Conservation (phyloP, 1,284 basidiomycete species). For the Erythrobasidium hasegawianum region DNA sequence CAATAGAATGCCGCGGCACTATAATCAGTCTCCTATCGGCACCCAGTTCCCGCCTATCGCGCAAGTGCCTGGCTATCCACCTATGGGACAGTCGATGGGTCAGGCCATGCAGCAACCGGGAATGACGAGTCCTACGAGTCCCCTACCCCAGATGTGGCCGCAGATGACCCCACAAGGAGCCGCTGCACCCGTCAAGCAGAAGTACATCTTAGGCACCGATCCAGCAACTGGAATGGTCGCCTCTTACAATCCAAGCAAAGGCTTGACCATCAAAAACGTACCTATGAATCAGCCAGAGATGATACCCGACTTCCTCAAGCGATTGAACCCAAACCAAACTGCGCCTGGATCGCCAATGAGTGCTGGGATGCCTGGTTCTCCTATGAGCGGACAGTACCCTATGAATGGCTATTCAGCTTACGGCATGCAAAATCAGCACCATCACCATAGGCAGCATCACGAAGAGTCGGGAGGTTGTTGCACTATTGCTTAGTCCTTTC, state of each 20-base stretch:
- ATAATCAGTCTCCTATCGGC: not conserved
- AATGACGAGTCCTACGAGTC: too few species aligned
- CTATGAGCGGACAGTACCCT: not conserved
- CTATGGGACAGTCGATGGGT: not conserved
- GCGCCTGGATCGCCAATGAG: not conserved
- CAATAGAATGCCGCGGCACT: not conserved
- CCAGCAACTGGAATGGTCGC: not conserved
- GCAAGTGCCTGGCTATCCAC: not conserved
- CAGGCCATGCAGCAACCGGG: not conserved
- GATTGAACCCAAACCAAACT: slow-evolving; percentile 1
- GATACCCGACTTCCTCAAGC: not conserved
- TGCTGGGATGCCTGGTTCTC: not conserved
- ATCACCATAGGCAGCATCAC: not conserved
- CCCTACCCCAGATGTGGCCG: not conserved
- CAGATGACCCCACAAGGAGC: not conserved
- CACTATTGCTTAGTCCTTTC: not conserved
- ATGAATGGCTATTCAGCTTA: not conserved
- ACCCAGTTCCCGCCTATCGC: not conserved
- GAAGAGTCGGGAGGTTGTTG: not conserved
- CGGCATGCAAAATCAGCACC: not conserved
- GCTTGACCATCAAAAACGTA: slow-evolving; percentile 1
- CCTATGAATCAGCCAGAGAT: slow-evolving; percentile 1
- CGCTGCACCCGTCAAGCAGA: not conserved
- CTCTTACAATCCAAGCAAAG: slow-evolving; percentile 1
- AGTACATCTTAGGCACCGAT: not conserved